These are phyloP conservation scores for Penicillium tannophilum DNA, from an alignment of 495 filamentous ascomycete genomes.

Conservation along the genomic window DNA sequence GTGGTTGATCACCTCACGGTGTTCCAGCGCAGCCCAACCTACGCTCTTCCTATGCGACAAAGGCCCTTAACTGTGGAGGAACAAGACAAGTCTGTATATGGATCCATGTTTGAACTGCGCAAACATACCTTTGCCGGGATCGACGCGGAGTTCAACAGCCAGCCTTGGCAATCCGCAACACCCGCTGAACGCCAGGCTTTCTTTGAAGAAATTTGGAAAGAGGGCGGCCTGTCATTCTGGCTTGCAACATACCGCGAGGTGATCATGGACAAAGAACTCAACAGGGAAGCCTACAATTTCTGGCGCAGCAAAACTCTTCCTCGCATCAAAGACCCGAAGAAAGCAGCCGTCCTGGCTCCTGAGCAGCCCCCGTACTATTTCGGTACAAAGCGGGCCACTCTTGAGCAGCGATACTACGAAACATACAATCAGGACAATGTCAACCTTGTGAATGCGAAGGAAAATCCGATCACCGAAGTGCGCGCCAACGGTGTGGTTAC, in stretches of 20 bases:
- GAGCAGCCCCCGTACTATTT: conserved; percentile 51
- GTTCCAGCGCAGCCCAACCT: no score
- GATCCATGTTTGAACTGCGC: no score
- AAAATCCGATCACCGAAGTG: conserved; percentile 51
- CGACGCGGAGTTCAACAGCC: no score
- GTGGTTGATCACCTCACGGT: no score
- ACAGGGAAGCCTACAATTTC: conserved; percentile 9
- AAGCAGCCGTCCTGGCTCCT: conserved; percentile 57
- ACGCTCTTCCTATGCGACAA: no score
- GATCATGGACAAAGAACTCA: neutral
- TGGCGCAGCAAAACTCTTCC: conserved; percentile 43
- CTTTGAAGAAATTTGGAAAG: conserved; percentile 7
- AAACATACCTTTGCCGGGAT: no score
- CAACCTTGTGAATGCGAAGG: conserved; percentile 52
- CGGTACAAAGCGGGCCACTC: conserved; percentile 56
- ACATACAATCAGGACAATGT: conserved; percentile 58
- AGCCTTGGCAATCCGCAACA: neutral
- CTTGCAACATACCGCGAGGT: neutral
- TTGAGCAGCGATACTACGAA: conserved; percentile 61
- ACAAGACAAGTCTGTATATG: no score
- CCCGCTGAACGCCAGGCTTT: conserved; percentile 3
- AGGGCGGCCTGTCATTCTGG: conserved; percentile 15
- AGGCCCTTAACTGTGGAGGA: no score
- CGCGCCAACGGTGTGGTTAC: conserved; percentile 43
- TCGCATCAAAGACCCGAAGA: conserved; percentile 49